Evolutionary conservation across 2,329 filamentous ascomycete species (phyloP).

Genomic region (Alternaria tenuissima): DNA sequence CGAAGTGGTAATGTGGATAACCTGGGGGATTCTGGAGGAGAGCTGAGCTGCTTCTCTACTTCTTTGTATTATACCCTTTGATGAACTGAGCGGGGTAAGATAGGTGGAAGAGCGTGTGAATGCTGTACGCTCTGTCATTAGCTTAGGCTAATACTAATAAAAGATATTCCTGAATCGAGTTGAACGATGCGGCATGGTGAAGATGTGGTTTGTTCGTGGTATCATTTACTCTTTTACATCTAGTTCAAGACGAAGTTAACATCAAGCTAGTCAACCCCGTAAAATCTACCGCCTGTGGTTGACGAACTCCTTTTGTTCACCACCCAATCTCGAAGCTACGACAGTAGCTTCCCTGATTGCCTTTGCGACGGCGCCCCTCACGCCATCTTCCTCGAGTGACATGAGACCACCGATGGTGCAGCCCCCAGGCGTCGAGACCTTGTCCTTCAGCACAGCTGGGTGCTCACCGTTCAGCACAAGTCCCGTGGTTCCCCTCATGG

Average conservation of each 20-base stretch:
- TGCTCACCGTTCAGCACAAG: constrained; percentile 76
- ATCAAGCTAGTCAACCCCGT: neutral
- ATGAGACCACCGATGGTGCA: constrained; percentile 79
- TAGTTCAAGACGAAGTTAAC: neutral
- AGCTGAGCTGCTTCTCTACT: constrained; percentile 15
- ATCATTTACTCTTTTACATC: constrained; percentile 7
- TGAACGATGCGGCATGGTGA: neutral
- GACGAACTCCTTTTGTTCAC: constrained; percentile 58
- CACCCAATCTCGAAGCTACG: constrained; percentile 71
- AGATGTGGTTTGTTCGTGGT: constrained; percentile 4
- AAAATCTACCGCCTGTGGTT: constrained; percentile 52
- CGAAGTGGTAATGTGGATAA: neutral
- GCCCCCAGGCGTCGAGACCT: constrained; percentile 79
- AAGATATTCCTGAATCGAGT: neutral
- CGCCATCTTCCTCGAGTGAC: constrained; percentile 75
- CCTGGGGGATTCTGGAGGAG: neutral
- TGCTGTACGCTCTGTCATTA: constrained; percentile 6
- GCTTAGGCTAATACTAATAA: constrained; percentile 7
- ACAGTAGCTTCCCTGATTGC: constrained; percentile 76
- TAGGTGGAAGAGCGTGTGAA: neutral
- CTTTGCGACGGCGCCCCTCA: constrained; percentile 71
- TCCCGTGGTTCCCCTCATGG: constrained; percentile 76
- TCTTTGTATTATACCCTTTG: constrained; percentile 28
- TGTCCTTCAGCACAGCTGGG: constrained; percentile 76
- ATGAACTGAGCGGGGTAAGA: neutral